Conservation (phyloP, 352 stramenopile species). For the Globisporangium sylvaticum region DNA sequence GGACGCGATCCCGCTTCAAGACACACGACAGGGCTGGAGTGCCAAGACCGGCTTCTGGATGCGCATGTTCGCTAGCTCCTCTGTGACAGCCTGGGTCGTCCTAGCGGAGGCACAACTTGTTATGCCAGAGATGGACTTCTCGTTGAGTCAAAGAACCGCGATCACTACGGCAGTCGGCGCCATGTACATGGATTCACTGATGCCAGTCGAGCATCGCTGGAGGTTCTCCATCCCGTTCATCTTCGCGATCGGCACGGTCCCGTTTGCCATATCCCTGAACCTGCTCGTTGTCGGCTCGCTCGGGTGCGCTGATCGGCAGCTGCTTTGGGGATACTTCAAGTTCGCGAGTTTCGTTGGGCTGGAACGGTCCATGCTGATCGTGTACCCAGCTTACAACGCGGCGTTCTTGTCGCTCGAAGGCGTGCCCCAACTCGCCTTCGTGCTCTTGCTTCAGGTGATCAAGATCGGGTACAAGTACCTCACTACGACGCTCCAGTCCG, state of each 20-base stretch:
- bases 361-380: background rate
- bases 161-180: background rate
- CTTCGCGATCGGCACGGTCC: background rate
- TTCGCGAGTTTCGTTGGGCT: background rate
- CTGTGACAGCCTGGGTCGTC: background rate
- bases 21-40: background rate
- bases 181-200: background rate
- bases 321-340: background rate
- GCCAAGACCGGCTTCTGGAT: background rate
- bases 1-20: background rate
- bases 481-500: background rate
- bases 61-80: no score
- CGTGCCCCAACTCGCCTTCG: background rate
- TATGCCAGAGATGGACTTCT: background rate
- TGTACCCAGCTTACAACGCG: slow-evolving; percentile 1
- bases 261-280: background rate
- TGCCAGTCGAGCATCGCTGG: background rate
- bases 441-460: slow-evolving; percentile 1
- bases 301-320: background rate
- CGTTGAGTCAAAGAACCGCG: no score
- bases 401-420: background rate
- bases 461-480: slow-evolving; percentile 1
- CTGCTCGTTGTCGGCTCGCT: background rate
- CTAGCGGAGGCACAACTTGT: background rate
- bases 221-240: background rate